phyloP scores from a whole-genome alignment of 108 stramenopile species.

The Epithemia pelagica region DNA sequence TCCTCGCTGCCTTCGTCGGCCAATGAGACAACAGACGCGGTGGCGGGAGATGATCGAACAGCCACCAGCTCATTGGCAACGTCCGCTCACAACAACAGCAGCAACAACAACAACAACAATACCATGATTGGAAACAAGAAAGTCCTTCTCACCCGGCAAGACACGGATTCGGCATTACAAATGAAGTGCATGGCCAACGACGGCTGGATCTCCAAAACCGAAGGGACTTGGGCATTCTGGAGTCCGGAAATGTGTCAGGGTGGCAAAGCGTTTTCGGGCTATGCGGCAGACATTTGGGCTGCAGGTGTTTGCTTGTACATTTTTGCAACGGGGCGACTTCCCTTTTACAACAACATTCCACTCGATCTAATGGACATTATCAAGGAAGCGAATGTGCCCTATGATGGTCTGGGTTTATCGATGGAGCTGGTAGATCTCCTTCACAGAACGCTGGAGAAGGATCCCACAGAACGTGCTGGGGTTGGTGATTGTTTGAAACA shows the following conservation, averaged over 20 bases:
- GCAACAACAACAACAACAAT: neutral
- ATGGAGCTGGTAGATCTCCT: slow-evolving; percentile 49
- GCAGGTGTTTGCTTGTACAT: slow-evolving; percentile 85
- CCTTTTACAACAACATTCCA: slow-evolving; percentile 71
- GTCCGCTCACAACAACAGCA: neutral
- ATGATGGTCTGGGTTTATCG: slow-evolving; percentile 41
- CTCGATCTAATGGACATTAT: slow-evolving; percentile 67
- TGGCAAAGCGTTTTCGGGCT: slow-evolving; percentile 57
- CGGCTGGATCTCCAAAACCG: slow-evolving; percentile 74
- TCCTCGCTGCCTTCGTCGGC: neutral
- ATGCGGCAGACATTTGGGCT: slow-evolving; percentile 88
- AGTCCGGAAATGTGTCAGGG: slow-evolving; percentile 78
- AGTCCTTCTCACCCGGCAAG: slow-evolving; percentile 26
- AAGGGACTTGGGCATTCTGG: slow-evolving; percentile 89
- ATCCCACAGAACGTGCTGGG: slow-evolving; percentile 60
- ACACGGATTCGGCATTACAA: slow-evolving; percentile 48
- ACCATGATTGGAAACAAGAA: neutral
- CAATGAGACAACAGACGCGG: slow-evolving; percentile 1
- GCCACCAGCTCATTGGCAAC: slow-evolving; percentile 5
- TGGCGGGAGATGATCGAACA: slow-evolving; percentile 10
- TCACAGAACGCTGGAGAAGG: slow-evolving; percentile 48
- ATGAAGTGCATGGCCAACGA: slow-evolving; percentile 47
- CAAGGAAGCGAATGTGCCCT: slow-evolving; percentile 38
- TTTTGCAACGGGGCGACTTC: slow-evolving; percentile 75
- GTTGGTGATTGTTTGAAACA: slow-evolving; percentile 84